These are phyloP conservation scores for Colletotrichum costaricense DNA, from an alignment of 2,329 filamentous ascomycete genomes.

Conservation along the genomic window DNA sequence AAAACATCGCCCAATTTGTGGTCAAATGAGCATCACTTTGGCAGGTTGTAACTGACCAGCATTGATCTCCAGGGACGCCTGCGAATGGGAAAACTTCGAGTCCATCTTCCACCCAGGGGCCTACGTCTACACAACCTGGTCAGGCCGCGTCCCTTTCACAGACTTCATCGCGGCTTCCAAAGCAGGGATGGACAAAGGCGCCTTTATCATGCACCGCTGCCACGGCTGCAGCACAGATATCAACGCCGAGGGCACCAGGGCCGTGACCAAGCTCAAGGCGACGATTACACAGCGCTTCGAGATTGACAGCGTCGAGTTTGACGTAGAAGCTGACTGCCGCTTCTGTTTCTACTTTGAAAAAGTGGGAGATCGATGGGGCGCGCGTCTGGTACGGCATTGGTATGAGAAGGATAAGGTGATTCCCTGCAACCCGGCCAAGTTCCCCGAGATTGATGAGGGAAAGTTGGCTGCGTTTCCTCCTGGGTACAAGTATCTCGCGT, in stretches of 20 bases:
- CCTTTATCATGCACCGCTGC: no score
- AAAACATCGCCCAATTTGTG: background rate
- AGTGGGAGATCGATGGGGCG: background rate
- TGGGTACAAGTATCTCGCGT: background rate
- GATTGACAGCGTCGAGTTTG: background rate
- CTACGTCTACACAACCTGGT: no score
- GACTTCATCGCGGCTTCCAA: no score
- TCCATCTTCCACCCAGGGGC: no score
- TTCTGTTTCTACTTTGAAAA: background rate
- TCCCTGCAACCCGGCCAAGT: background rate
- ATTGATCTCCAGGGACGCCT: no score
- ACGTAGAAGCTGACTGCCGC: background rate
- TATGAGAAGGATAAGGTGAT: background rate
- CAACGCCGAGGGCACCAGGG: no score
- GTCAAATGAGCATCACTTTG: no score
- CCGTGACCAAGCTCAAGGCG: background rate
- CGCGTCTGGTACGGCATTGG: background rate
- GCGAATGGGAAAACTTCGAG: no score
- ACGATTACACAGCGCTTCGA: background rate
- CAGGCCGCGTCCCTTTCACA: no score
- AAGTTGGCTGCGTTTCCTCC: background rate
- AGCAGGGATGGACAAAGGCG: no score
- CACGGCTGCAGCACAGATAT: no score
- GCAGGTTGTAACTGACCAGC: no score
- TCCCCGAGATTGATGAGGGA: background rate